Evolutionary conservation across 1,284 basidiomycete species (phyloP).

Genomic region (Tremellales sp.): DNA sequence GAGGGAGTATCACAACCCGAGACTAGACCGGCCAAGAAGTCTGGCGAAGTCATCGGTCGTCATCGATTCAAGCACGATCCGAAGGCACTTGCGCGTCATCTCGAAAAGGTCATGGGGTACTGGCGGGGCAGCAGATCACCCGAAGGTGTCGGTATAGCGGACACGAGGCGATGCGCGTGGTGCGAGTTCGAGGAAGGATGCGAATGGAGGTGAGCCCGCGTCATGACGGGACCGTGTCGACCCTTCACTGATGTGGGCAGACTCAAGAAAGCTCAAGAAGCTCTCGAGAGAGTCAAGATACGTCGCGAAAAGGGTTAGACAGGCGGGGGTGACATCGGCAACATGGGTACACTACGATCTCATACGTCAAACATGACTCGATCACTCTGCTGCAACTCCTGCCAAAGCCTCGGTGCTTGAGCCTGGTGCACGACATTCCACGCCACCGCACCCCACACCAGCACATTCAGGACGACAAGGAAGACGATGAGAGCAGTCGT

Average conservation of each 20-base stretch:
- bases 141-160: slow-evolving; percentile 61
- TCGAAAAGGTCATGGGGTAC: slow-evolving; percentile 61
- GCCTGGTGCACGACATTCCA: not conserved
- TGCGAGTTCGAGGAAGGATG: slow-evolving; percentile 76
- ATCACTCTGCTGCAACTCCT: not conserved
- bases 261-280: slow-evolving; percentile 4
- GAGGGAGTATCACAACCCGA: not conserved
- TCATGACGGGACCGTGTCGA: not conserved
- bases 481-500: too few species aligned
- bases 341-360: not conserved
- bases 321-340: not conserved
- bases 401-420: not conserved
- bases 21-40: slow-evolving; percentile 5
- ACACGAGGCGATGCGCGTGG: slow-evolving; percentile 66
- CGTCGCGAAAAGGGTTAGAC: not conserved
- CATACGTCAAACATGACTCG: not conserved
- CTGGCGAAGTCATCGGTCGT: slow-evolving; percentile 60
- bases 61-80: slow-evolving; percentile 62
- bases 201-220: slow-evolving; percentile 63
- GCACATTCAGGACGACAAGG: slow-evolving; percentile 10
- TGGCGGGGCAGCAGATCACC: slow-evolving; percentile 69
- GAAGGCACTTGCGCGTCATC: slow-evolving; percentile 56
- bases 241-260: slow-evolving; percentile 3
- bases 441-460: slow-evolving; percentile 12
- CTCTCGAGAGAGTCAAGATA: not conserved